Evolutionary conservation across 129 eudicot species (phyloP), one percentile per base, ranked within the genome.

Genomic region (Deinandra increscens): DNA sequence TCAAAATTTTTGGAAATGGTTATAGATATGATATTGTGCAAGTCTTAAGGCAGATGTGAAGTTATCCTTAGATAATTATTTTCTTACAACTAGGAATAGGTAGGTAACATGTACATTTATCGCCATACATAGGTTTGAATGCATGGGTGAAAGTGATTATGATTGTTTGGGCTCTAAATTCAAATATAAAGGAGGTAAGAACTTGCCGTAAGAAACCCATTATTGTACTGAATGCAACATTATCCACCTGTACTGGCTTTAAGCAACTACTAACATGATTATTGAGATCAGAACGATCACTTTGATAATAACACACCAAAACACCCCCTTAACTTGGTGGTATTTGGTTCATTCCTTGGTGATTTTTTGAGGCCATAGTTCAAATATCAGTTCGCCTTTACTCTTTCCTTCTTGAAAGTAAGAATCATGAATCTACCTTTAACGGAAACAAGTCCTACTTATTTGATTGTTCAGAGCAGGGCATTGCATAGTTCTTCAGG

Each of bases 391-490:
- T n/a, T n/a, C n/a, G n/a, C 37, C 6, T 18, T 39, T 7, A 56
- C 0, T 3, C 18, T 23, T 10, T 14, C 37, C 63, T 56, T 22
- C 17, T 22, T 23, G 3, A 55, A 23, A 26, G 4, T 55, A 11
- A 23, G n/a, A 26, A 26, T 56, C 26, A 41, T 11, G 46, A 42
- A 58, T 58, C 39, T 11, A 58, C 6, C 54, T 11, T 23, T 14
- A 29, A 66, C 26, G 20, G 61, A 55, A 55, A 55, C 3, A 55
- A 22, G 61, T 69, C 29, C n/a, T 78, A 60, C 54, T 15, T 66
- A 23, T 69, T 72, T 55, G 74, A 73, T 77, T 76, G 11, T 71
- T 84, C 89, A 91, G 95, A 83, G 70, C 73, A 79, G 76, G 81
- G 73, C 81, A 63, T 66, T 91, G n/a, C 84, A 73, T 74, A 78